Conservation (phyloP, 371 early-diverging fungal genomes). For the Mucor plumbeus region DNA sequence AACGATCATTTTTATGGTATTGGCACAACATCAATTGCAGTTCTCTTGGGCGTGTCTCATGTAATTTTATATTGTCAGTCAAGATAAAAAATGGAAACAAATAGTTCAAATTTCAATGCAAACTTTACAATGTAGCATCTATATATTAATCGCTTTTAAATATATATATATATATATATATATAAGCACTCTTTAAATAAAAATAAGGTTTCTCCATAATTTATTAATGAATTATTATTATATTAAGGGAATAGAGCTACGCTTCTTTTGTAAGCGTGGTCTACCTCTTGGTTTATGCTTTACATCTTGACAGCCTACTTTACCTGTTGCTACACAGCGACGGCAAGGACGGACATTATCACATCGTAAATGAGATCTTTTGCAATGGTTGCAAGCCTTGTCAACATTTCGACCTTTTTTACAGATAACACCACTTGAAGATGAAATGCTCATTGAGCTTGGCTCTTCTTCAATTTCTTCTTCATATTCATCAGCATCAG, state of each 20-base stretch:
- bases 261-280: constrained; percentile 29
- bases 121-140: no score
- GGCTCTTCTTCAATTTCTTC: constrained; percentile 6
- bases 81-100: no score
- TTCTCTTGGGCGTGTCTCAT: no score
- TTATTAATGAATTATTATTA: not conserved
- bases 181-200: no score
- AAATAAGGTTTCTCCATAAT: no score
- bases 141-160: no score
- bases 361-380: constrained; percentile 50
- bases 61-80: no score
- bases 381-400: constrained; percentile 52
- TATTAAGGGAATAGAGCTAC: not conserved
- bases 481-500: constrained; percentile 14
- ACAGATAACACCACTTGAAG: not conserved
- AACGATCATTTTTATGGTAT: no score
- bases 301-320: constrained; percentile 50
- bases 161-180: no score
- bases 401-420: constrained; percentile 49
- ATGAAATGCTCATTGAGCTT: not conserved
- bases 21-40: no score
- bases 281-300: constrained; percentile 51
- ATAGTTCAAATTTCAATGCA: no score
- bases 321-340: constrained; percentile 46
- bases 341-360: constrained; percentile 50